Evolutionary conservation across 2,329 filamentous ascomycete genomes (phyloP), one percentile per base, ranked within the genome.

Genomic region (Apiospora pterosperma): DNA sequence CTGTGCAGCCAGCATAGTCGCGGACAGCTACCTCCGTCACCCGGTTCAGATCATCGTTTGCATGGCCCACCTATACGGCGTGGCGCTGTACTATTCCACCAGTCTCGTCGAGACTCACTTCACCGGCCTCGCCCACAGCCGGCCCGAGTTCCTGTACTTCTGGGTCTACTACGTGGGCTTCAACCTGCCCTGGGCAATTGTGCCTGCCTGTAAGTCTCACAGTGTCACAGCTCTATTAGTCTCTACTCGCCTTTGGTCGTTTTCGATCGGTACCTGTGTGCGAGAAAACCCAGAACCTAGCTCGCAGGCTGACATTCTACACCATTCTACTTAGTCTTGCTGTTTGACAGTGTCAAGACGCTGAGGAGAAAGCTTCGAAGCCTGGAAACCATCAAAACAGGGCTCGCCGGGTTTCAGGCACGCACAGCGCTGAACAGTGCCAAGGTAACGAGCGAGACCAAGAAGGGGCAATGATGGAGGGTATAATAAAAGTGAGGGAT

Each of bases 91-190:
- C 77, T 89, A 87, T 71, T 76, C 82, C 2, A 90, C 88, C 19
- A 85, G 83, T 72, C 76, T 81, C 63, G 78, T 79, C 60, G 85
- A 87, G 66, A 74, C 79, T 64, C 76, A 75, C 38, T 75, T 80
- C 65, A 76, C 74, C 16, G 84, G 81, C 3, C 74, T 79, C 25
- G 78, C 77, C 23, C 84, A 87, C 70, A 87, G 84, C 68, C 81
- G 88, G 28, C 87, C 87, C 1, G 88, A 90, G 75, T 76, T 79
- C 25, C 72, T 85, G 36, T 90, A 90, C 69, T 88, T 85, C 69
- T 90, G 87, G 87, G 77, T 85, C 21, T 90, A 90, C 69, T 90
- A 87, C 66, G 77, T 86, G 5, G 84, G 83, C 2, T 84, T 88
- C 73, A 90, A 90, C 70, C 72, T 81, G 19, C 85, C 87, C 0